phyloP scores from a whole-genome alignment of 2,329 filamentous ascomycete genomes.

The Pezicula rhizophila region DNA sequence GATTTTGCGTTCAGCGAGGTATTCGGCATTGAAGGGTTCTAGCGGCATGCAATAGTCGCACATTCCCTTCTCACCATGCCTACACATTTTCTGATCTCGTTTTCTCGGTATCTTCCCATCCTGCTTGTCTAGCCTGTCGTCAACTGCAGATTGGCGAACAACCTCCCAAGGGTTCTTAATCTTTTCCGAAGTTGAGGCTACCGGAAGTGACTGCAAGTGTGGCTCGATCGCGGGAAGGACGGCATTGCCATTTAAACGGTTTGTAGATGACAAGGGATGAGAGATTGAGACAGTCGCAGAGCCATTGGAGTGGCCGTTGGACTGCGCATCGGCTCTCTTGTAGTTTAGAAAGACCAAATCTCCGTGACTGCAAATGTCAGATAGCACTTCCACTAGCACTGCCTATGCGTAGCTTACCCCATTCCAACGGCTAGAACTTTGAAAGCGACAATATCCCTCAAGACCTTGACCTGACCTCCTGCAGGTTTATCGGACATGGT shows the following conservation, averaged over 20 bases:
- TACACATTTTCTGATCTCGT: conserved; percentile 79
- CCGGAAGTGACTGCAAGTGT: conserved; percentile 53
- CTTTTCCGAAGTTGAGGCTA: conserved; percentile 48
- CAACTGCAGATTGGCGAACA: conserved; percentile 79
- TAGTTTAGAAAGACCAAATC: conserved; percentile 88
- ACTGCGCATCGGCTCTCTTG: conserved; percentile 47
- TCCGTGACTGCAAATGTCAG: conserved; percentile 58
- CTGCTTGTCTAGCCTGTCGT: conserved; percentile 78
- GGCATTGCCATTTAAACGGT: conserved; percentile 72
- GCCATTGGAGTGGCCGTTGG: conserved; percentile 35
- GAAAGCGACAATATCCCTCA: conserved; percentile 52
- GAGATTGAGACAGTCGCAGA: conserved; percentile 25
- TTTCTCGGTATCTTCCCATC: conserved; percentile 83
- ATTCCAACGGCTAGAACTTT: conserved; percentile 54
- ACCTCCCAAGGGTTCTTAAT: conserved; percentile 92
- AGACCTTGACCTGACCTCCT: conserved; percentile 50
- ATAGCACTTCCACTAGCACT: neutral
- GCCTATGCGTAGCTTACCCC: conserved; percentile 36
- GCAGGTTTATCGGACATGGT: conserved; percentile 56
- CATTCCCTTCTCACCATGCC: conserved; percentile 95
- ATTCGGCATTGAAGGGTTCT: conserved; percentile 86
- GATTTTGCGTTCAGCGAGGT: conserved; percentile 93
- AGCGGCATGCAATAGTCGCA: conserved; percentile 98
- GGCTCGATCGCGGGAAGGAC: conserved; percentile 63
- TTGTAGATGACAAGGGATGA: conserved; percentile 39